Conservation (phyloP, 1,284 basidiomycete species). For the Ceratobasidium papillatum region DNA sequence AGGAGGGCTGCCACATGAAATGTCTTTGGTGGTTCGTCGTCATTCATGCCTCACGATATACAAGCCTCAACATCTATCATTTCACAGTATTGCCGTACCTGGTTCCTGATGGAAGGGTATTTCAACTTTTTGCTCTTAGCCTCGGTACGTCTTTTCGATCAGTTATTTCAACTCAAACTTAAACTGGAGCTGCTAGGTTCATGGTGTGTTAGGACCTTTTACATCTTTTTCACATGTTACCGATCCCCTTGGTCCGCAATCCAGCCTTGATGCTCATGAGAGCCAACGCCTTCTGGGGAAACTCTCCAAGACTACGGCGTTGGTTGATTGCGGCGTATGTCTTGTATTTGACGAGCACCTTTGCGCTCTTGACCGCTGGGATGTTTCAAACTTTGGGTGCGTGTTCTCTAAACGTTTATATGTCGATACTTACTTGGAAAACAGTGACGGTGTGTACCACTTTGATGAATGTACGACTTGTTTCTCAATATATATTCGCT, state of each 20-base stretch:
- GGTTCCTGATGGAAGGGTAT: constrained; percentile 30
- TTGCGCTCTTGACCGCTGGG: constrained; percentile 20
- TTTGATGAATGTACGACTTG: neutral
- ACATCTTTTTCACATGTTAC: neutral
- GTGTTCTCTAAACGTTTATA: neutral
- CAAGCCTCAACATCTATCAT: too few species aligned
- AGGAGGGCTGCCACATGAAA: neutral
- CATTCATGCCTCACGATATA: neutral
- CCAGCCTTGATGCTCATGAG: constrained; percentile 29
- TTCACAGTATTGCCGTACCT: constrained; percentile 19
- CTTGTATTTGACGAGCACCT: constrained; percentile 10
- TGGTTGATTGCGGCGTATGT: neutral
- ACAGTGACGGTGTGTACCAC: neutral
- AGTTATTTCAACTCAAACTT: neutral
- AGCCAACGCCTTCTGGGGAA: constrained; percentile 29
- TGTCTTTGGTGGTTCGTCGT: neutral
- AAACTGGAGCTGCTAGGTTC: neutral
- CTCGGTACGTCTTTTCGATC: neutral
- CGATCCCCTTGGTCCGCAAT: neutral
- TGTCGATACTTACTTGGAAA: neutral
- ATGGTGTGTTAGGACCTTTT: neutral
- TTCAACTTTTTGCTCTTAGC: constrained; percentile 33
- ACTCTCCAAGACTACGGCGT: neutral
- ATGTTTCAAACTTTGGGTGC: constrained; percentile 21
- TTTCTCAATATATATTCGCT: neutral